Conservation (phyloP, 2,329 filamentous ascomycete genomes). For the Herpotrichia juniperi region DNA sequence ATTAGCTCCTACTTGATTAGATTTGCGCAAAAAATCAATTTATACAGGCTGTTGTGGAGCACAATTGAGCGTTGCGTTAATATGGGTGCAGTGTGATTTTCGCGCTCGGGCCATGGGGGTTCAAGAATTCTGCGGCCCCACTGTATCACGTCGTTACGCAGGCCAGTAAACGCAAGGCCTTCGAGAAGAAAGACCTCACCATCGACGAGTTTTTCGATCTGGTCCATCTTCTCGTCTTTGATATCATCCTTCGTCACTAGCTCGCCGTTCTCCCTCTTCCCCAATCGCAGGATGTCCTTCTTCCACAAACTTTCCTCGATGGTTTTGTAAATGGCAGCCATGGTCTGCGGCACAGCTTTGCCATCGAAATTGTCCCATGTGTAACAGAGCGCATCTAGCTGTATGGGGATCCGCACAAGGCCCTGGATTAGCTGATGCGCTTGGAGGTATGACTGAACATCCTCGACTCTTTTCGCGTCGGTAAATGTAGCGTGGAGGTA, state of each 20-base stretch:
- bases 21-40: too few species aligned
- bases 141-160: constrained; percentile 7
- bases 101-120: too few species aligned
- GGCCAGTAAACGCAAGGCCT: constrained; percentile 9
- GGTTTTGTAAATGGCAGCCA: constrained; percentile 6
- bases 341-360: neutral
- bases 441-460: too few species aligned
- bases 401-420: constrained; percentile 9
- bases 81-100: too few species aligned
- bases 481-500: too few species aligned
- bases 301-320: constrained; percentile 4
- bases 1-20: too few species aligned
- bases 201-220: neutral
- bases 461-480: too few species aligned
- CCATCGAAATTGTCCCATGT: neutral
- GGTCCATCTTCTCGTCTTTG: neutral
- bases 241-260: neutral
- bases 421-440: constrained; percentile 3
- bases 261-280: neutral
- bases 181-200: constrained; percentile 6
- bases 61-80: too few species aligned
- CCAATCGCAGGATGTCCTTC: constrained; percentile 3
- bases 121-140: too few species aligned
- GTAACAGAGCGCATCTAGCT: constrained; percentile 7
- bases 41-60: too few species aligned